Conservation (phyloP, 495 filamentous ascomycete species). For the Penicillium chermesinum region DNA sequence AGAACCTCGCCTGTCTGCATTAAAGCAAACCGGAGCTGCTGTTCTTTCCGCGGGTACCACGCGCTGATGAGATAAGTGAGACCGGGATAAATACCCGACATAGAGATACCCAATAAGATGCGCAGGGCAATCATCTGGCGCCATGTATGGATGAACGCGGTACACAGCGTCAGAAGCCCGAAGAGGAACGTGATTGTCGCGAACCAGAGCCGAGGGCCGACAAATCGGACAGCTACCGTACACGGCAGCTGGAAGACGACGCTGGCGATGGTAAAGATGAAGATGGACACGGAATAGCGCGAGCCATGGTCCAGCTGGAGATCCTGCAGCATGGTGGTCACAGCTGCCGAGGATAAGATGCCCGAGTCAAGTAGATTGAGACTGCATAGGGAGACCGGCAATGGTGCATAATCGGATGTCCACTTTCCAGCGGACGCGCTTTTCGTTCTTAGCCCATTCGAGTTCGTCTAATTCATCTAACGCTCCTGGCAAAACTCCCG, state of each 20-base stretch:
- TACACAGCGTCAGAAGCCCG: conserved; percentile 67
- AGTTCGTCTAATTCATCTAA: background rate
- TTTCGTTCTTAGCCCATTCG: conserved; percentile 25
- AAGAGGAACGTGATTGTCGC: conserved; percentile 61
- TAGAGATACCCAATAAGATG: conserved; percentile 63
- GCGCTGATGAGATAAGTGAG: conserved; percentile 65
- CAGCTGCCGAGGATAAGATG: conserved; percentile 72
- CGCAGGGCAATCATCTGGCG: conserved; percentile 68
- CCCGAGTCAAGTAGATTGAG: conserved; percentile 69
- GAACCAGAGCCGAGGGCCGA: conserved; percentile 68
- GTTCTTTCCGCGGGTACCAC: conserved; percentile 68
- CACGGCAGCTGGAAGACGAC: conserved; percentile 72
- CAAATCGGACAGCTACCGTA: conserved; percentile 61
- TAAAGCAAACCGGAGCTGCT: conserved; percentile 71
- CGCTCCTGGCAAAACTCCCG: background rate
- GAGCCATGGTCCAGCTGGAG: conserved; percentile 56
- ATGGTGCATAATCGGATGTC: conserved; percentile 73
- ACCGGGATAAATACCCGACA: conserved; percentile 67
- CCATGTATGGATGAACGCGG: conserved; percentile 58
- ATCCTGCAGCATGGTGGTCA: conserved; percentile 67
- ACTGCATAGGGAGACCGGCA: conserved; percentile 65
- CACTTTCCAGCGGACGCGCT: conserved; percentile 55
- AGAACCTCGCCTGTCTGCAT: conserved; percentile 65
- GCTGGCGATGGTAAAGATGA: conserved; percentile 73
- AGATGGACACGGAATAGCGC: conserved; percentile 66